These are phyloP conservation scores for Quercus agrifolia DNA, from an alignment of 306 rosid species.

Conservation along the genomic window DNA sequence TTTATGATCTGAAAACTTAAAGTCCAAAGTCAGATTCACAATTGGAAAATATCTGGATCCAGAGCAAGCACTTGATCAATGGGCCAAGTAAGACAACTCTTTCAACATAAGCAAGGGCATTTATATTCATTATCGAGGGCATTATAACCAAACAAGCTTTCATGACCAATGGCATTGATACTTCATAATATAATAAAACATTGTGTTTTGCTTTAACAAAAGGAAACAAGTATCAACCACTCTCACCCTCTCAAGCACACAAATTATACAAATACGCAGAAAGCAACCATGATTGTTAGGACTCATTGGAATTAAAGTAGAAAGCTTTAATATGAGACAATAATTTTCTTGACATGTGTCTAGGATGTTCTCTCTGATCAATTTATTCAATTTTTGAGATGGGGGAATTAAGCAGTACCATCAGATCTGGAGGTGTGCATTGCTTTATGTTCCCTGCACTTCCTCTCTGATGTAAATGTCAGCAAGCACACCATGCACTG, in stretches of 20 bases:
- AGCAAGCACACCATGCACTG: no score
- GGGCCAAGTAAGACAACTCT: no score
- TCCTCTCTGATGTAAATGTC: no score
- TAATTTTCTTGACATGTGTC: constrained; percentile 14
- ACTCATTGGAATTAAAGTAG: constrained; percentile 12
- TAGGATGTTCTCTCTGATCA: no score
- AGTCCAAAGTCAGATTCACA: no score
- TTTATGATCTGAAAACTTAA: no score
- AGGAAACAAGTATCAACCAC: not conserved
- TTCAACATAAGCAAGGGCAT: not conserved
- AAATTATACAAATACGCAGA: constrained; percentile 15
- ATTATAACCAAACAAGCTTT: not conserved
- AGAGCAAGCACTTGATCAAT: no score
- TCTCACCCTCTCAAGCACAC: constrained; percentile 14
- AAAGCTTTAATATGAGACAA: constrained; percentile 23
- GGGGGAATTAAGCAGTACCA: no score
- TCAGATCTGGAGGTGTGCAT: no score
- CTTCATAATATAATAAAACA: constrained; percentile 14
- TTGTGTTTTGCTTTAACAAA: constrained; percentile 8
- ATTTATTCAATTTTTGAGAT: no score
- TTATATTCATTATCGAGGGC: not conserved
- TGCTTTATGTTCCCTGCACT: no score
- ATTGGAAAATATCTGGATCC: no score
- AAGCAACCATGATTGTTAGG: constrained; percentile 8
- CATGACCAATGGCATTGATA: not conserved